Evolutionary conservation across 352 stramenopile species (phyloP), one percentile per base, ranked within the genome.

Genomic region (Pythium coloratum): DNA sequence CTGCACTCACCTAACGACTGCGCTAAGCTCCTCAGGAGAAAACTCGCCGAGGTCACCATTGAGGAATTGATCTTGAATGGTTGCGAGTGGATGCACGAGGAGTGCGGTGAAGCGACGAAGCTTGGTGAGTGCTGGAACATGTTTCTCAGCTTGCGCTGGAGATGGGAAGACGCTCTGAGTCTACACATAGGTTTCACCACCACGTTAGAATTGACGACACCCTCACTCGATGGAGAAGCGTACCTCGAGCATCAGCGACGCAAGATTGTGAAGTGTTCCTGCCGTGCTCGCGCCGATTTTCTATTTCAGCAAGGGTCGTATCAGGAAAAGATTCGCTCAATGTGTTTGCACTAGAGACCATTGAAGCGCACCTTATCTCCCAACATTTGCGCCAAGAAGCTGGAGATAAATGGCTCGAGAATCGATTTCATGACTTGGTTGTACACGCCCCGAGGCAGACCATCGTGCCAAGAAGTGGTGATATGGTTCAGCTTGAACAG

Each of bases 401-500:
- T 79, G 33, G 74, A 70, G 28, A 86, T 71, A 26, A 95, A 63
- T 16, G 85, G 87, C 14, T 85, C 64, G 9, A 92, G 49, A 63
- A 92, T 80, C 1, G 64, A 64, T 38, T 75, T 73, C 62, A 84
- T 76, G 36, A 86, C 66, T 28, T 81, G 82, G 59, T 75, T 73
- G 68, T 92, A 95, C 7, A 91, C 80, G 2, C 66, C 54, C 0
- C 60, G 12, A 2, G 80, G 77, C 1, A 93, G 65, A 0, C 82
- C 85, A 69, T 91, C 87, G 9, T 75, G 74, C 87, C 87, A 95
- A n/a, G 72, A 78, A 9, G 74, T 67, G 24, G 67, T 80, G 32
- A 92, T 77, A 18, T 67, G 73, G 40, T 88, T 82, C 6, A 95
- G 66, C 66, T 91, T 90, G 70, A 89, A 89, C 14, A 93, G 64